Conservation (phyloP, 2,329 filamentous ascomycete species). For the Colletotrichum incanum region DNA sequence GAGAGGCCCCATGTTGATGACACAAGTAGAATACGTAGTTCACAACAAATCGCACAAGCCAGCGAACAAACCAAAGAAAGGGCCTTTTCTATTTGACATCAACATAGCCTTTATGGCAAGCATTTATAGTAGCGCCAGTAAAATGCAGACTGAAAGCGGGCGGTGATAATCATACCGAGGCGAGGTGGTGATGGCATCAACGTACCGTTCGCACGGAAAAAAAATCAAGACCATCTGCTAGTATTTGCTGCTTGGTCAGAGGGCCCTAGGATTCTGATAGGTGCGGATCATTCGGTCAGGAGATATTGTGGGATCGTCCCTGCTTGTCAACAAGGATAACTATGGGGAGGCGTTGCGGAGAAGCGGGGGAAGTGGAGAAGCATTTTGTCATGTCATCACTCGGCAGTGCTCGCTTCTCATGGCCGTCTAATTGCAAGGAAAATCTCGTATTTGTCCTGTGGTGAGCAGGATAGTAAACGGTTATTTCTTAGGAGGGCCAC, state of each 20-base stretch:
- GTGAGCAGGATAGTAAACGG: not conserved
- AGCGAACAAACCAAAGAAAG: not conserved
- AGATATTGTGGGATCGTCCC: not conserved
- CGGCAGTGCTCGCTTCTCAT: not conserved
- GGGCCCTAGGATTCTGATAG: not conserved
- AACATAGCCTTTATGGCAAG: not conserved
- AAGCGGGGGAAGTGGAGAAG: slow-evolving; percentile 10
- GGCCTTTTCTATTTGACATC: too few relatives aligned
- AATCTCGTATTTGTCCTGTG: not conserved
- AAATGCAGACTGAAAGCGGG: not conserved
- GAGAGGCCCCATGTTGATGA: slow-evolving; percentile 7
- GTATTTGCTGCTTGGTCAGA: not conserved
- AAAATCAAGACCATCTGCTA: not conserved
- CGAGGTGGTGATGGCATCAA: not conserved
- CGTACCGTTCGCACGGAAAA: not conserved
- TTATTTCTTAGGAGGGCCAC: not conserved
- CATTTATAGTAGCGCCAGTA: too few relatives aligned
- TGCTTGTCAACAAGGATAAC: not conserved
- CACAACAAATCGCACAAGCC: not conserved
- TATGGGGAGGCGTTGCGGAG: not conserved
- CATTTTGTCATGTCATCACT: too few relatives aligned
- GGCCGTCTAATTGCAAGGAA: not conserved
- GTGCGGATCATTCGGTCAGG: not conserved
- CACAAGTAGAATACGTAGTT: not conserved
- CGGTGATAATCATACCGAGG: not conserved